Conservation (phyloP, 164 flowering plant species). For the Cinnamomum chago region DNA sequence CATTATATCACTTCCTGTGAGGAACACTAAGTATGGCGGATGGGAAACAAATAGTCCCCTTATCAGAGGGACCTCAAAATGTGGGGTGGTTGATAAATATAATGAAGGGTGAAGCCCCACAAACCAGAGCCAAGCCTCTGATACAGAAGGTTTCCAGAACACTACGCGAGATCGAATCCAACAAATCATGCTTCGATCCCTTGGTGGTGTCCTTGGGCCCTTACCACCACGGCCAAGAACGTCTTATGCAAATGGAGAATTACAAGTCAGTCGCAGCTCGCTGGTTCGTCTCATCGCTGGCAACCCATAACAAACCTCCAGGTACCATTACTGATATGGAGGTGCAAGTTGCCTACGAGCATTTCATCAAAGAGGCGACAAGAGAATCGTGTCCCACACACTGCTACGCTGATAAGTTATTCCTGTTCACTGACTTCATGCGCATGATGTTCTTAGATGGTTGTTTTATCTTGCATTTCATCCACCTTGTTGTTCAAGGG, state of each 20-base stretch:
- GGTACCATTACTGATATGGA: background rate
- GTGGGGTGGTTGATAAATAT: background rate
- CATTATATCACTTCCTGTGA: too few species aligned
- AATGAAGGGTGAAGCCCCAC: background rate
- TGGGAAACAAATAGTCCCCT: too few species aligned
- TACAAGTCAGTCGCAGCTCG: conserved; percentile 11
- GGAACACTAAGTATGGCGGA: too few species aligned
- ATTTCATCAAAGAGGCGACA: background rate
- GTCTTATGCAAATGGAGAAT: conserved; percentile 11
- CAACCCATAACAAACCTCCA: background rate
- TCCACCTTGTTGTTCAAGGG: background rate
- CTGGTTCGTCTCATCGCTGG: too few species aligned
- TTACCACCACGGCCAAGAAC: conserved; percentile 16
- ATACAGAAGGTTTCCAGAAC: background rate
- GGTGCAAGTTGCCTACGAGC: background rate
- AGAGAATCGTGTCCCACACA: background rate
- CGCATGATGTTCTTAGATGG: conserved; percentile 24
- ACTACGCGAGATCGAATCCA: background rate
- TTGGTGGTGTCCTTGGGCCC: conserved; percentile 19
- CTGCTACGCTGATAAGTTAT: background rate
- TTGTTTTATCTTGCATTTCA: conserved; percentile 16
- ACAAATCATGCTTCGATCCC: conserved; percentile 1
- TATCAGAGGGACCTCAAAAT: background rate
- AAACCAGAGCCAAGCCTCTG: background rate
- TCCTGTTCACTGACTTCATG: background rate